Conservation (phyloP, 1,284 basidiomycete genomes). For the Ganoderma meredithae region DNA sequence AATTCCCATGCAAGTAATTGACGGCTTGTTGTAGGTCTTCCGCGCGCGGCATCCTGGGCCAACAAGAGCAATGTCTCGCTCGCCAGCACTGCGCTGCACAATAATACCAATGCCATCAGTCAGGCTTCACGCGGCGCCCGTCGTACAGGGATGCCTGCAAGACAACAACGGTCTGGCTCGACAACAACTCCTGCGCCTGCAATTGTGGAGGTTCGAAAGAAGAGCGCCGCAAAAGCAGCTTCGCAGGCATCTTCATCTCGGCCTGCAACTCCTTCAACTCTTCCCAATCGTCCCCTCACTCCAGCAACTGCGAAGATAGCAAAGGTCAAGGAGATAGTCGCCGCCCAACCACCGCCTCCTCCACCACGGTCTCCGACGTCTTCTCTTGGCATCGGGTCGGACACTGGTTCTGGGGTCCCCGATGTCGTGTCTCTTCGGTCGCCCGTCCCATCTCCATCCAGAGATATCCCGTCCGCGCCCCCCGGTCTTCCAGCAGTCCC, state of each 20-base stretch:
- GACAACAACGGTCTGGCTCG: conserved; percentile 40
- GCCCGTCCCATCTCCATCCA: conserved; percentile 14
- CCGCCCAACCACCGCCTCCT: conserved; percentile 45
- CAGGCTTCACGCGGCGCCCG: conserved; percentile 39
- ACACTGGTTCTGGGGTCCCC: conserved; percentile 43
- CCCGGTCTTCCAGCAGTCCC: conserved; percentile 52
- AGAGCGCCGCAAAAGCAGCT: conserved; percentile 50
- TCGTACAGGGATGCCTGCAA: conserved; percentile 33
- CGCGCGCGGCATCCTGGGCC: conserved; percentile 87
- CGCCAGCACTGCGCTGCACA: conserved; percentile 40
- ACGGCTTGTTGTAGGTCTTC: conserved; percentile 56
- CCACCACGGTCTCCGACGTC: conserved; percentile 58
- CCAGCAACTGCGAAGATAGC: conserved; percentile 51
- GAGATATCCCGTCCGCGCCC: conserved; percentile 48
- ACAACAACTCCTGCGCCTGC: conserved; percentile 39
- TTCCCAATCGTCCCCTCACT: conserved; percentile 55
- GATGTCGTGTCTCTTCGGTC: conserved; percentile 36
- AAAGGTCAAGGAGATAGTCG: conserved; percentile 48
- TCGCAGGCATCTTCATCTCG: conserved; percentile 68
- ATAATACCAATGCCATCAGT: conserved; percentile 38
- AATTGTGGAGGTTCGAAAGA: conserved; percentile 49
- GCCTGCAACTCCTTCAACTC: conserved; percentile 62
- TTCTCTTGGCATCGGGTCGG: conserved; percentile 50
- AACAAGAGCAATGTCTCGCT: conserved; percentile 49
- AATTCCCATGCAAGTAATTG: not conserved